Percentiles rank a stretch among this genome's conserved stretches.
phyloP scores from a whole-genome alignment of 139 green algal genomes.

The Eudorina sp. region DNA sequence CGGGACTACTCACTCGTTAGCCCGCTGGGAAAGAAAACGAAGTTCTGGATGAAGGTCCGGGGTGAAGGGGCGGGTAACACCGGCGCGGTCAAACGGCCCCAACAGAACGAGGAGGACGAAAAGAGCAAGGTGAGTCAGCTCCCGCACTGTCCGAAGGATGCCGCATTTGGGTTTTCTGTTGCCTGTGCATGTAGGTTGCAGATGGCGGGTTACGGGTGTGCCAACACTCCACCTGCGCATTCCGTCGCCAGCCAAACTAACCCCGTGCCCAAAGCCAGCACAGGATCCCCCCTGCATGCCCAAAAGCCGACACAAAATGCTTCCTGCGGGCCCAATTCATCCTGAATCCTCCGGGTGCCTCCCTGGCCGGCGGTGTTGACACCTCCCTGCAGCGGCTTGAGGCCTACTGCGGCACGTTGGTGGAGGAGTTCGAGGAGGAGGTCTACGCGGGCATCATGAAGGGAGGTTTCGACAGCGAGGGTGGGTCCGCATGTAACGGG shows the following conservation, averaged over 20 bases:
- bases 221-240: too few species aligned
- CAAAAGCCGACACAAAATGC: too few species aligned
- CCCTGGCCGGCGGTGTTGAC: neutral
- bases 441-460: constrained; percentile 61
- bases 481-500: constrained; percentile 16
- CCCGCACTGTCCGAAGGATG: too few species aligned
- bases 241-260: too few species aligned
- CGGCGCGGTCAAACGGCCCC: neutral
- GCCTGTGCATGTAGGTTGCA: too few species aligned
- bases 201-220: too few species aligned
- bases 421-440: constrained; percentile 80
- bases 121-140: constrained; percentile 16
- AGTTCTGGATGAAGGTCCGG: constrained; percentile 40
- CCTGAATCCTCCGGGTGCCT: too few species aligned
- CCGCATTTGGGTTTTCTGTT: too few species aligned
- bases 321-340: too few species aligned
- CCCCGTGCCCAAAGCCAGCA: too few species aligned
- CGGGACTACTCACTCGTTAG: constrained; percentile 67
- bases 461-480: constrained; percentile 46
- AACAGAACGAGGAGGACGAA: neutral
- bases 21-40: constrained; percentile 25
- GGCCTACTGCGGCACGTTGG: constrained; percentile 67
- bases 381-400: constrained; percentile 54
- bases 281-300: too few species aligned
- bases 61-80: constrained; percentile 24